Conservation (phyloP, 1,284 basidiomycete species). For the Blastosporella zonata region DNA sequence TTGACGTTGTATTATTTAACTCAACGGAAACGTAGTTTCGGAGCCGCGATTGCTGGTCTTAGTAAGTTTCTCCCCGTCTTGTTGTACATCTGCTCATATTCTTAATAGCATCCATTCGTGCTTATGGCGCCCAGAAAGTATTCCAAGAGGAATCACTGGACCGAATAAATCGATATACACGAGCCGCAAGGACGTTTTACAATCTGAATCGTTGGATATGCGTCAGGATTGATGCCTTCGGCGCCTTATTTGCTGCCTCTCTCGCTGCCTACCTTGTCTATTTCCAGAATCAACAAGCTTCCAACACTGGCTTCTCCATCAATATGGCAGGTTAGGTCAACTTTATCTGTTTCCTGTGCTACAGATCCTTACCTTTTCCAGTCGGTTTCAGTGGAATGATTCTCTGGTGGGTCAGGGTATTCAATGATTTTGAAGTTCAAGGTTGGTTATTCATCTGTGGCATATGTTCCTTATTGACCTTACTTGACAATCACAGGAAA, state of each 20-base stretch:
- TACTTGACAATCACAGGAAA: conserved; percentile 32
- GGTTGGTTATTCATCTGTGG: conserved; percentile 27
- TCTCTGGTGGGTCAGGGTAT: conserved; percentile 48
- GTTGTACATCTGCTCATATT: conserved; percentile 1
- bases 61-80: conserved; percentile 33
- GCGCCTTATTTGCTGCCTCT: conserved; percentile 48
- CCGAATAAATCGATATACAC: conserved; percentile 39
- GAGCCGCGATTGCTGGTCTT: conserved; percentile 65
- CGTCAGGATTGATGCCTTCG: conserved; percentile 40
- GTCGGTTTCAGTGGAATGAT: conserved; percentile 56
- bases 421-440: conserved; percentile 61
- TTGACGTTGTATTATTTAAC: not conserved
- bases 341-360: not conserved
- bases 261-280: conserved; percentile 56
- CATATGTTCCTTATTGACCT: not conserved
- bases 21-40: conserved; percentile 39
- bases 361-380: conserved; percentile 17
- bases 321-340: conserved; percentile 40
- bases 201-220: conserved; percentile 46
- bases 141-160: conserved; percentile 34
- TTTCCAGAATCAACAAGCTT: conserved; percentile 36
- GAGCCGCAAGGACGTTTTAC: conserved; percentile 37
- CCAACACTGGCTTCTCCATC: conserved; percentile 54
- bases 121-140: conserved; percentile 37
- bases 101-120: conserved; percentile 53